Base-by-base conservation (phyloP, 1,139 yeast species). In the Diutina ranongensis region DNA sequence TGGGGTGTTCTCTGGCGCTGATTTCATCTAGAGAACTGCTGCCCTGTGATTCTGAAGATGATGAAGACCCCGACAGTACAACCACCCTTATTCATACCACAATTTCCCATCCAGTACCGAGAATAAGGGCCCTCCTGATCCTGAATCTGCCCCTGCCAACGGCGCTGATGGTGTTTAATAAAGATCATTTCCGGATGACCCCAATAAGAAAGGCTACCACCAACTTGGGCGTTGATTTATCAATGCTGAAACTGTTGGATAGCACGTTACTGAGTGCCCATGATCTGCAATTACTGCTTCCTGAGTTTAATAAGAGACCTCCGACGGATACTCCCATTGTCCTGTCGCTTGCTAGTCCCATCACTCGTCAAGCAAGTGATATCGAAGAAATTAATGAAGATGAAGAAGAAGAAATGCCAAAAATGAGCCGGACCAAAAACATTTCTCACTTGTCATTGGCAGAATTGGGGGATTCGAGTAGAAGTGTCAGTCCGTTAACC, bases 241-340 rank as follows among this genome's bases (percentile, higher is more conserved):
- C 16, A 19, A 21, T 40, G 35, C 44, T 40, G 44, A 28, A 28
- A 12, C 35, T 28, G 35, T 40, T 40, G 44, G 44, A 40, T 20
- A n/a, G 4, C 27, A 31, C 35, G 22, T 35, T 40, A 3, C 25
- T 18, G 35, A 28, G 27, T 15, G 18, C 22, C 36, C 27, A 41
- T 15, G 44, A 21, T 8, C 28, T 19, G 31, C 25, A 16, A 15
- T n/a, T 41, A 28, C 35, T 57, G 38, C 62, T 76, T 44, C 84
- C 86, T 0, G 80, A 68, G 48, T 82, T 82, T 59, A 78, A 81
- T 57, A 78, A 76, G 58, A 65, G 87, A 44, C 88, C 89, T 0
- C 62, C 78, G 47, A 79, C 82, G 41, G 89, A 82, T 57, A 82
- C 89, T 0, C 89, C 89, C 0, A 69, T 79, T 2, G 76, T 74